Evolutionary conservation across 1,284 basidiomycete genomes (phyloP).

Genomic region (Trametes sp.): DNA sequence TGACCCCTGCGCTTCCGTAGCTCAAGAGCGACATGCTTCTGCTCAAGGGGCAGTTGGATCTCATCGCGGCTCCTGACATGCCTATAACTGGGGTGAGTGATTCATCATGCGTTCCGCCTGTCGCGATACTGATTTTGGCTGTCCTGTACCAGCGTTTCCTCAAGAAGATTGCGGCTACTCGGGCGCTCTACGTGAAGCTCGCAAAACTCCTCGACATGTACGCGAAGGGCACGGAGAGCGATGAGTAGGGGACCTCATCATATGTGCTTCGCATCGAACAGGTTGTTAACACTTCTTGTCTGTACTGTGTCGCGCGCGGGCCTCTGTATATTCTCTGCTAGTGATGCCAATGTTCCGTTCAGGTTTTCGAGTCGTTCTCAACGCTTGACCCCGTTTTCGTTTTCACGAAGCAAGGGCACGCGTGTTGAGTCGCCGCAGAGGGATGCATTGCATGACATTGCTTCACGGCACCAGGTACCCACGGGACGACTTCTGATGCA

Average conservation of each 20-base stretch:
- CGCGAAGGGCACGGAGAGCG: slow-evolving; percentile 4
- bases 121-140: background rate
- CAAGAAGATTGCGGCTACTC: slow-evolving; percentile 13
- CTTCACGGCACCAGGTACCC: background rate
- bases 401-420: no score
- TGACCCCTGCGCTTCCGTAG: background rate
- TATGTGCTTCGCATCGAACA: background rate
- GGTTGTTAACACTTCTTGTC: background rate
- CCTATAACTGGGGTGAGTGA: background rate
- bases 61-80: slow-evolving; percentile 13
- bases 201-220: slow-evolving; percentile 5
- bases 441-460: no score
- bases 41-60: slow-evolving; percentile 12
- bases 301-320: background rate
- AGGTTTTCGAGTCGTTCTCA: no score
- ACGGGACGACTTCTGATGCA: background rate
- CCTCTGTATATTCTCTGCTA: background rate
- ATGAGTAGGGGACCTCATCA: background rate
- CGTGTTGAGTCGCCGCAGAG: no score
- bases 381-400: no score
- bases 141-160: slow-evolving; percentile 8
- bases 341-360: no score
- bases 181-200: slow-evolving; percentile 13
- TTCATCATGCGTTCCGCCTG: background rate
- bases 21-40: slow-evolving; percentile 18